phyloP scores from a whole-genome alignment of 306 rosid species.

The Vigna mungo region DNA sequence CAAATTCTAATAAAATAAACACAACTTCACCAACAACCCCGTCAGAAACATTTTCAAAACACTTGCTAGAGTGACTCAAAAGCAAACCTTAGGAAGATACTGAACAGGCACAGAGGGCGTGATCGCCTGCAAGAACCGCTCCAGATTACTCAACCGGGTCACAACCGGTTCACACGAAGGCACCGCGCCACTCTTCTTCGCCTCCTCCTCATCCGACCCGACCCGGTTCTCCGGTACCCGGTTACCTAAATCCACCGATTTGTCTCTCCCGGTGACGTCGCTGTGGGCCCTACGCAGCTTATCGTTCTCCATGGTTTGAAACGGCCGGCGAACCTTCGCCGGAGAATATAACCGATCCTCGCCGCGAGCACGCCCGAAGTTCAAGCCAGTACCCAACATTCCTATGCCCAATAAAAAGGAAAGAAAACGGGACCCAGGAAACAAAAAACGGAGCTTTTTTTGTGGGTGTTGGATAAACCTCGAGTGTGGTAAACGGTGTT shows the following conservation, averaged over 20 bases:
- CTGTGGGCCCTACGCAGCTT: conserved; percentile 61
- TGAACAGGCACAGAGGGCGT: conserved; percentile 75
- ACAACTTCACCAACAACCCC: not conserved
- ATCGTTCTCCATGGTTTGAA: conserved; percentile 53
- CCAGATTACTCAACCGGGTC: conserved; percentile 66
- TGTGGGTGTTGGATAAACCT: conserved; percentile 35
- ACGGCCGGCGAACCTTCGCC: conserved; percentile 58
- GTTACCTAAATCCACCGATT: conserved; percentile 38
- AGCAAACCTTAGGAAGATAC: conserved; percentile 65
- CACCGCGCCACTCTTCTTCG: conserved; percentile 43
- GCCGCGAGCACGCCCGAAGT: conserved; percentile 66
- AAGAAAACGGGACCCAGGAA: not conserved
- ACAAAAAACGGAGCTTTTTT: conserved; percentile 24
- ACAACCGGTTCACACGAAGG: conserved; percentile 48
- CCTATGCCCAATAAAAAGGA: conserved; percentile 25
- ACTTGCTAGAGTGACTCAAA: conserved; percentile 19
- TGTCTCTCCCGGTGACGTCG: conserved; percentile 52
- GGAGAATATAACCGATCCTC: conserved; percentile 74
- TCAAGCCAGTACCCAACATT: conserved; percentile 75
- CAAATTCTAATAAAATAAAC: conserved; percentile 7
- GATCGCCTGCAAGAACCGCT: conserved; percentile 73
- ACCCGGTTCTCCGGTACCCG: conserved; percentile 57
- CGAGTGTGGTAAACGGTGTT: conserved; percentile 56
- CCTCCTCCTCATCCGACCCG: conserved; percentile 49
- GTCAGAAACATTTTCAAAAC: not conserved